These are phyloP conservation scores for Neurospora africana DNA, from an alignment of 495 filamentous ascomycete genomes.

Conservation along the genomic window DNA sequence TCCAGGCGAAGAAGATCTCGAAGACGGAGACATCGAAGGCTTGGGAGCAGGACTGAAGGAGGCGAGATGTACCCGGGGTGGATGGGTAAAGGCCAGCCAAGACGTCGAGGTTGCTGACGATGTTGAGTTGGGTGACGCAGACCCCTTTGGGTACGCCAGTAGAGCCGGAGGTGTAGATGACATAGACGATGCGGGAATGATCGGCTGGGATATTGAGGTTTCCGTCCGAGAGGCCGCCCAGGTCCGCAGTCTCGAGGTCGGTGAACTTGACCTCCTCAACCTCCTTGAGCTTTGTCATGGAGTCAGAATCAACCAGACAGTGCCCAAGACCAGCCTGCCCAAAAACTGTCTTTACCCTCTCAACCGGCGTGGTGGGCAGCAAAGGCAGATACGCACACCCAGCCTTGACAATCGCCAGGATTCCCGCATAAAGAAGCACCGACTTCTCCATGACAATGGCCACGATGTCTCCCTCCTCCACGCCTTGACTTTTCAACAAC, in stretches of 20 bases:
- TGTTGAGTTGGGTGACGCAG: constrained; percentile 54
- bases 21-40: constrained; percentile 72
- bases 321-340: constrained; percentile 36
- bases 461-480: constrained; percentile 43
- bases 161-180: constrained; percentile 57
- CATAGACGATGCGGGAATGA: constrained; percentile 38
- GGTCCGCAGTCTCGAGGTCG: constrained; percentile 21
- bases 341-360: constrained; percentile 46
- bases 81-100: constrained; percentile 51
- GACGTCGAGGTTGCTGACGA: constrained; percentile 55
- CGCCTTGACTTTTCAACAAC: constrained; percentile 36
- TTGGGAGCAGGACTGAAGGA: constrained; percentile 65
- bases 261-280: constrained; percentile 21
- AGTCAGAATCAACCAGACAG: constrained; percentile 32
- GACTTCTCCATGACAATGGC: constrained; percentile 65
- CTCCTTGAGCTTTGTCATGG: constrained; percentile 8
- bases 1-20: constrained; percentile 72
- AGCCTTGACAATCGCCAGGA: constrained; percentile 60
- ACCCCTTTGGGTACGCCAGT: constrained; percentile 62
- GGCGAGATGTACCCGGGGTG: constrained; percentile 25
- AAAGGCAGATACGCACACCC: constrained; percentile 68
- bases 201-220: constrained; percentile 26
- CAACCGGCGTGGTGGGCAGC: constrained; percentile 48
- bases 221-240: constrained; percentile 10
- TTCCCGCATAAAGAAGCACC: constrained; percentile 52